Evolutionary conservation across 2,329 filamentous ascomycete genomes (phyloP).

Genomic region (Colletotrichum navitas): DNA sequence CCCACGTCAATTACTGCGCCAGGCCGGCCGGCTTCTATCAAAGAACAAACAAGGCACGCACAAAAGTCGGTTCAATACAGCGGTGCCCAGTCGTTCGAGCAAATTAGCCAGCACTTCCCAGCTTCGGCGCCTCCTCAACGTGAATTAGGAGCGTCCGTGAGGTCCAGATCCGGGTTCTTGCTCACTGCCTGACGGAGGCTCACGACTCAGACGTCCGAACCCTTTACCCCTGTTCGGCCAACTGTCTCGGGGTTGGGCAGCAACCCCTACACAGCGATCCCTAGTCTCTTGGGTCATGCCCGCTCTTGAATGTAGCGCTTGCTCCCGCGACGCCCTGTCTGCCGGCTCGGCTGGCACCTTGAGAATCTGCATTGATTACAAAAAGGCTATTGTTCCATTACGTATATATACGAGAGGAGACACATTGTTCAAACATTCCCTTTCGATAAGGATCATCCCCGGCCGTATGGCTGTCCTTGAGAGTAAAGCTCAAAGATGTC

Average conservation of each 20-base stretch:
- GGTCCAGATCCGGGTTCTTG: slow-evolving; percentile 17
- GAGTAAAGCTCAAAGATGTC: not conserved
- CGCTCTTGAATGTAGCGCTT: slow-evolving; percentile 25
- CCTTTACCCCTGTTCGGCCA: slow-evolving; percentile 16
- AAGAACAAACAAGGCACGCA: slow-evolving; percentile 2
- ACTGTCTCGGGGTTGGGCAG: slow-evolving; percentile 39
- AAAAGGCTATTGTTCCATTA: not conserved
- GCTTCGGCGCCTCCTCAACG: slow-evolving; percentile 16
- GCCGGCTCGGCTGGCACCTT: slow-evolving; percentile 8
- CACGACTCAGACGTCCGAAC: slow-evolving; percentile 39
- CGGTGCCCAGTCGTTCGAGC: not conserved
- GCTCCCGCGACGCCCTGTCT: slow-evolving; percentile 21
- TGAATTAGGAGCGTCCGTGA: slow-evolving; percentile 7
- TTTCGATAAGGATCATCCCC: not conserved
- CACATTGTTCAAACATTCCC: not conserved
- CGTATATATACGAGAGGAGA: not conserved
- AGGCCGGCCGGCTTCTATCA: slow-evolving; percentile 8
- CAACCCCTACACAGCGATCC: slow-evolving; percentile 33
- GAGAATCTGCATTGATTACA: not conserved
- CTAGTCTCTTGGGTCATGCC: slow-evolving; percentile 24
- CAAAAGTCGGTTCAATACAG: not conserved
- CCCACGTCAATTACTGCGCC: slow-evolving; percentile 31
- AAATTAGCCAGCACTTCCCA: slow-evolving; percentile 23
- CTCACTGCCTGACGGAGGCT: slow-evolving; percentile 14
- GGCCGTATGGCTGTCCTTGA: not conserved